Conservation (phyloP, 1,284 basidiomycete species). For the Puccinia triticina region DNA sequence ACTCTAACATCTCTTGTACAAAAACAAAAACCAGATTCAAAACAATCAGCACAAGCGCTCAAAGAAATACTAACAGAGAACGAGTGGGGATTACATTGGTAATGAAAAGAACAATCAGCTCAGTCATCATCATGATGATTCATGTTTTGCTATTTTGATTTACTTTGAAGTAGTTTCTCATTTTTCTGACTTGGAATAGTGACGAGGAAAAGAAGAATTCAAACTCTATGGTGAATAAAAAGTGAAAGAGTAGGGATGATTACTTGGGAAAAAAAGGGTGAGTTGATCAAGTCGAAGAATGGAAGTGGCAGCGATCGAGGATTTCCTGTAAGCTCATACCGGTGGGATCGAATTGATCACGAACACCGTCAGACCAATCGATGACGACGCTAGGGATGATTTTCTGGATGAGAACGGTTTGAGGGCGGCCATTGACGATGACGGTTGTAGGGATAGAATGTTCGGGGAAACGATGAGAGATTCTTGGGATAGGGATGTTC, state of each 20-base stretch:
- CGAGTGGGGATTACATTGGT: background rate
- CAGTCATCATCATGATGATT: background rate
- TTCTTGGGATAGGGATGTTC: constrained; percentile 10
- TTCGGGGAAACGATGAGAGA: constrained; percentile 28
- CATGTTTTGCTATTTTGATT: background rate
- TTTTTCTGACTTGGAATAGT: background rate
- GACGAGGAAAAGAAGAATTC: too few relatives aligned
- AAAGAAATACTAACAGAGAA: background rate
- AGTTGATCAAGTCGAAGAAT: background rate
- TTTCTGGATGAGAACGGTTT: background rate
- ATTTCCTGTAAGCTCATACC: constrained; percentile 33
- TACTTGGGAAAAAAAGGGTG: background rate
- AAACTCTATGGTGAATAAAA: too few relatives aligned
- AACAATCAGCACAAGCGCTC: background rate
- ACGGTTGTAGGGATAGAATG: background rate
- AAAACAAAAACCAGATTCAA: background rate
- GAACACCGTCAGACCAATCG: constrained; percentile 33
- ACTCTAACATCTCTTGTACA: background rate
- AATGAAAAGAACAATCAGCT: too few relatives aligned
- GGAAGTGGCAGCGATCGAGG: constrained; percentile 28
- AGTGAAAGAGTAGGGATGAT: background rate
- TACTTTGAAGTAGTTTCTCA: background rate
- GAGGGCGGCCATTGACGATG: constrained; percentile 12
- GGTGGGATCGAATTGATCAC: constrained; percentile 35
- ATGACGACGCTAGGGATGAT: constrained; percentile 26